Evolutionary conservation across 805 yeast genomes (phyloP).

Genomic region (Suhomyces prunicola): DNA sequence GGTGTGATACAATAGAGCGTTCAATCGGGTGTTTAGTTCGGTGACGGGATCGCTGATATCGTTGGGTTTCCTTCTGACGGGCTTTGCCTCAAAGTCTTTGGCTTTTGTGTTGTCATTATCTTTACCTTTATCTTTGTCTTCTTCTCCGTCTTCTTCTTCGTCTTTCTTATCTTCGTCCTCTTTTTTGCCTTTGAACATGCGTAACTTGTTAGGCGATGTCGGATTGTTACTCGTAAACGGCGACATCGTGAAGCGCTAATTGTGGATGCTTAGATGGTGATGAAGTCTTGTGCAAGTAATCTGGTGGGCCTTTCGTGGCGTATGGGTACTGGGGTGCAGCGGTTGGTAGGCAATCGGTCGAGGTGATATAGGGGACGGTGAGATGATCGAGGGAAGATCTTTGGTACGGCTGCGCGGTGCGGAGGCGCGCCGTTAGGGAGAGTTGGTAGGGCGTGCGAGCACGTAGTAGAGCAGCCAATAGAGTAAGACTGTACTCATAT

Average conservation of each 20-base stretch:
- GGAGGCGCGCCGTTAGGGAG: neutral
- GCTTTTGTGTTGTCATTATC: neutral
- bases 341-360: too few relatives aligned
- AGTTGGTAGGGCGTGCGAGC: neutral
- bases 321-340: too few relatives aligned
- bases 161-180: neutral
- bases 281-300: neutral
- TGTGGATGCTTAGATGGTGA: neutral
- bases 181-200: neutral
- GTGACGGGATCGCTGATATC: conserved; percentile 21
- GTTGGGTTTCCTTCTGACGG: neutral
- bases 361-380: neutral
- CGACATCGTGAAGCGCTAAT: neutral
- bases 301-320: too few relatives aligned
- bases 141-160: neutral
- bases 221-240: neutral
- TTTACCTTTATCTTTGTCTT: neutral
- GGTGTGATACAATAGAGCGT: conserved; percentile 38
- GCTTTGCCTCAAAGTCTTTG: neutral
- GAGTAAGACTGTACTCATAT: too few relatives aligned
- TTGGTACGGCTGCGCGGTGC: neutral
- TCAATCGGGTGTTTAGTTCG: conserved; percentile 33
- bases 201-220: neutral
- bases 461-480: neutral
- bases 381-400: neutral